Evolutionary conservation across 208 protist genomes (phyloP).

Genomic region (Willaertia magna): DNA sequence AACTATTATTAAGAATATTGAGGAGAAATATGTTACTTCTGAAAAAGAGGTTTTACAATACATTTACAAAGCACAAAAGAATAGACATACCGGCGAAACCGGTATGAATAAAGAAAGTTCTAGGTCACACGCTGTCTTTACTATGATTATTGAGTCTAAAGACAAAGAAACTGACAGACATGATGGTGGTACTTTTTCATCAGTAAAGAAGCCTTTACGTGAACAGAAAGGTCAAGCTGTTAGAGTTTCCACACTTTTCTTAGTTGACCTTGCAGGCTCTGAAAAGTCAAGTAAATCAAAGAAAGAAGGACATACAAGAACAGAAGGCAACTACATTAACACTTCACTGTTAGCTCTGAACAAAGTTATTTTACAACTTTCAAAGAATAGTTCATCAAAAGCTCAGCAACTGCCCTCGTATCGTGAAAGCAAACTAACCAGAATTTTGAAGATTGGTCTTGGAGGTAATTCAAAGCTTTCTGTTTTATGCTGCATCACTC

Average conservation of each 20-base stretch:
- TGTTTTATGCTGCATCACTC: background rate
- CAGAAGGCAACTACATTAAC: constrained; percentile 91
- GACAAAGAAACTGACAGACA: background rate
- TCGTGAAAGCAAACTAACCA: constrained; percentile 71
- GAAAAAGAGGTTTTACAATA: constrained; percentile 32
- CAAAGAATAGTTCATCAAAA: constrained; percentile 21
- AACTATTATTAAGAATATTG: constrained; percentile 12
- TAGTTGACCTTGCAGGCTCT: constrained; percentile 92
- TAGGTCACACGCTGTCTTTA: constrained; percentile 86
- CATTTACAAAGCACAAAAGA: constrained; percentile 28
- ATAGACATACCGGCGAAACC: constrained; percentile 67
- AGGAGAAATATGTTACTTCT: constrained; percentile 36
- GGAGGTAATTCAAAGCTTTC: background rate
- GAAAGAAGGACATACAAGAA: constrained; percentile 69
- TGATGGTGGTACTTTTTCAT: background rate
- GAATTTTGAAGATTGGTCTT: constrained; percentile 37
- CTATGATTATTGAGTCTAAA: constrained; percentile 47
- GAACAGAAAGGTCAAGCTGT: background rate
- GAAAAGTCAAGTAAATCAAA: constrained; percentile 77
- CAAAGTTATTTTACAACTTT: constrained; percentile 53
- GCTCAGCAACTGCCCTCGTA: constrained; percentile 52
- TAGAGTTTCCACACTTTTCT: constrained; percentile 41
- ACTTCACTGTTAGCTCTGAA: constrained; percentile 67
- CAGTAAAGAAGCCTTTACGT: background rate
- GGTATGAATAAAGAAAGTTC: constrained; percentile 87